Evolutionary conservation across 139 green algal genomes (phyloP), one percentile per base, ranked within the genome.

Genomic region (Spirogloea muscicola): DNA sequence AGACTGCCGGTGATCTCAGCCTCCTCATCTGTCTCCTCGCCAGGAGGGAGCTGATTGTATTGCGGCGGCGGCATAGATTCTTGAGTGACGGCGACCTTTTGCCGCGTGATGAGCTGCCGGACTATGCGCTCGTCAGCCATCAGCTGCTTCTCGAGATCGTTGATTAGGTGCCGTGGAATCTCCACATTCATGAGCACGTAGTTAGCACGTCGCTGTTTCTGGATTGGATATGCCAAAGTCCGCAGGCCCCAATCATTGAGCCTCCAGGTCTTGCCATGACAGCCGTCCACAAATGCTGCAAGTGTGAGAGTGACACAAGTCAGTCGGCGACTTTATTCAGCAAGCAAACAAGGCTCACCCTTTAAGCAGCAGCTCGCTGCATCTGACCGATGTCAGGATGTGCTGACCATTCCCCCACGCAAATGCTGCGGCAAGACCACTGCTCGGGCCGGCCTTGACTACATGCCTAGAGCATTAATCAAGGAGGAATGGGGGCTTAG

Each of bases 181-280:
- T 76, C 67, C 2, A 76, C 10, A 33, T 76, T 76, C 49, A 76
- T 68, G 37, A 76, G 67, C 3, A 76, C 29, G 29, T 76, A 76
- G 3, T 69, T 18, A 18, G 67, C 67, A 37, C 39, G 21, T 21
- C 49, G 29, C 48, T n/a, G 25, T 33, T 76, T 76, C 67, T 76
- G n/a, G 9, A 76, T 76, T 0, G 25, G 36, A 31, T 76, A 76
- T 13, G 67, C 67, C n/a, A 76, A 49, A 3, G 21, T 38, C 37
- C 67, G 34, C 49, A 76, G 10, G 4, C 67, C 67, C 67, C 67
- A 76, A 40, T 76, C 49, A 29, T 69, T 76, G 7, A 76, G 36
- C 6, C 67, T 27, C 67, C 67, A 76, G 25, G 66, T 40, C 31
- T 18, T 55, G 39, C 67, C 67, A 1, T 40, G 0, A 1, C 13